Evolutionary conservation across 495 filamentous ascomycete species (phyloP), one percentile per base, ranked within the genome.

Genomic region (Chaetomium tenue): DNA sequence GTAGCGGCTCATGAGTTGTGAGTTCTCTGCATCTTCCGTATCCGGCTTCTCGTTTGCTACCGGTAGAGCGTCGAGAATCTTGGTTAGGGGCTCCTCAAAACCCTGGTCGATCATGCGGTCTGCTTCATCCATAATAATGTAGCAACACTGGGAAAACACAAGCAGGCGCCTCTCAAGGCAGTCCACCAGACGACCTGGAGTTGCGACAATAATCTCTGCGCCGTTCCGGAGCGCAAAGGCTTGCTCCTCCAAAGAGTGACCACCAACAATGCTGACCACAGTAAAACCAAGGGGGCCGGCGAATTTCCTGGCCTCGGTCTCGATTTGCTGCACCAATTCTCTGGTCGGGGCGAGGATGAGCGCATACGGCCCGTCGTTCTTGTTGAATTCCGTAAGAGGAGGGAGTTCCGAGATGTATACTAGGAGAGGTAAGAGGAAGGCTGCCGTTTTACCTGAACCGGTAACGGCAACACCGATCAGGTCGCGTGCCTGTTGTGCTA

Each of bases 41-140:
- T 98, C 94, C 0, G 94, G 94, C 77, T 98, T 98, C 77, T 97
- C 91, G 78, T 98, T 98, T 25, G 86, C 79, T 40, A 97, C 93
- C 3, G 94, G 94, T 3, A 99, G 85, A n/a, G 95, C 94, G 70
- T 97, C 92, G 42, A 99, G 87, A 68, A 99, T 99, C 74, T 97
- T 97, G 74, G 97, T 98, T 57, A 99, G 91, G 2, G 91, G 90
- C 70, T 97, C 95, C 75, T 98, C 95, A 74, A 99, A 98, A 57
- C 94, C 94, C 65, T 98, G 86, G 74, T 99, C 94, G 66, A 99
- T 97, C 94, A 99, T 99, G 42, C 94, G 88, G 79, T 99, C 94
- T 55, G 94, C 94, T 86, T 99, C 94, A 77, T 99, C 94, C 82
- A 84, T 85, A 75, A 99, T 97, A 57, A 98, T 87, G 78, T 99